phyloP scores from a whole-genome alignment of 2,329 filamentous ascomycete genomes.

The Trichophyton simii region DNA sequence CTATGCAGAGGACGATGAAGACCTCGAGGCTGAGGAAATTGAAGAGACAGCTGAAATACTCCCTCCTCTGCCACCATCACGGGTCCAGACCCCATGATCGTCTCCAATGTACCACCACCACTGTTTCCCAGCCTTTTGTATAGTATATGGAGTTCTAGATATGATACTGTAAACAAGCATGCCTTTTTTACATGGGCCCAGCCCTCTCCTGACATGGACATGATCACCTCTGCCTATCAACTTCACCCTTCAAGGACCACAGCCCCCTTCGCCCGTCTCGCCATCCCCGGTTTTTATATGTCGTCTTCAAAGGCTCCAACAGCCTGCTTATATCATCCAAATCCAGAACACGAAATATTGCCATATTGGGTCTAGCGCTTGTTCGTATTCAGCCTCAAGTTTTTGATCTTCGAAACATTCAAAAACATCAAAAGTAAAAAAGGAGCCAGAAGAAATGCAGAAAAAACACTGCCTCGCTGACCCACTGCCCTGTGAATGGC shows the following conservation, averaged over 20 bases:
- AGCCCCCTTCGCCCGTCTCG: not conserved
- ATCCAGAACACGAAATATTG: constrained; percentile 7
- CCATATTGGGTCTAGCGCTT: constrained; percentile 6
- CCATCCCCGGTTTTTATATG: too few relatives aligned
- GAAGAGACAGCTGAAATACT: not conserved
- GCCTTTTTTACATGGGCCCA: not conserved
- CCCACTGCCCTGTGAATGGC: not conserved
- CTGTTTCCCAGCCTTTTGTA: not conserved
- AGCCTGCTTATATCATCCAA: not conserved
- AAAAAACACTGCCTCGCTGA: not conserved
- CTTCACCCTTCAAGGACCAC: not conserved
- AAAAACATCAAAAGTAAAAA: not conserved
- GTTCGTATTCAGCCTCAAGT: not conserved
- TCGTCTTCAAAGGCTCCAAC: too few relatives aligned
- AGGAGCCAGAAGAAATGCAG: not conserved
- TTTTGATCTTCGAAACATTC: not conserved
- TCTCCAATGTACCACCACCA: not conserved
- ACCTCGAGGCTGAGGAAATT: constrained; percentile 21
- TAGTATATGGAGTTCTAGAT: not conserved
- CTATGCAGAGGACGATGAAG: constrained; percentile 43
- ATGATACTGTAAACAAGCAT: not conserved
- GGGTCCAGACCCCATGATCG: not conserved
- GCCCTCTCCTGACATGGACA: not conserved
- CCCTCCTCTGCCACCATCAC: not conserved
- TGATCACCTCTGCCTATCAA: not conserved